Base-by-base conservation (phyloP, 306 rosid genomes). In the Citrullus amarus region DNA sequence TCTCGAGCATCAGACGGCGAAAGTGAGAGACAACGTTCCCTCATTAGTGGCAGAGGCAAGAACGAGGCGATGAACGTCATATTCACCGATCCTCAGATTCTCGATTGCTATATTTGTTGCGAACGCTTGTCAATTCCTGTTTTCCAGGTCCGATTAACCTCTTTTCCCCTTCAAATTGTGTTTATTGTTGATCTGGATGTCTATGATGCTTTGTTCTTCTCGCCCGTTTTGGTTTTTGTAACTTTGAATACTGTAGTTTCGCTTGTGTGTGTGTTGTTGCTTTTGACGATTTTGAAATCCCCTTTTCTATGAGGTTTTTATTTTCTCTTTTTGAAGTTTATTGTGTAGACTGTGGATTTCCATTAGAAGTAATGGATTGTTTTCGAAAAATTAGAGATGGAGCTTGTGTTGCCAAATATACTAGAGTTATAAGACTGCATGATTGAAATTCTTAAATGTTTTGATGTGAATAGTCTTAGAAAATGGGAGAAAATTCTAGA, bases 81-180 rank as follows among this genome's bases (percentile, higher is more conserved):
- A 55, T 79, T 93, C 38, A 73, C 87, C 14, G 97, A 91, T n/a
- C 89, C 97, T 4, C 96, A 91, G 51, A 93, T 91, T 39, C 86
- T 93, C 32, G 97, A 93, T 85, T 93, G 98, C 79, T 84, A 77
- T 65, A 88, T 93, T 75, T 93, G 98, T 87, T 89, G 44, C 30
- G 93, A 93, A 39, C 86, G 89, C 48, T 84, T 93, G 87, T 44
- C 80, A 34, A 9, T 61, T 51, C 98, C 98, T 57, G 83, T 90
- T 17, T 93, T 74, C 78, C 98, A 93, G 98, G 98, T 93, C 13
- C 11, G 34, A 79, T 65, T 17, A 71, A 7, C 41, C 41, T 20
- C 7, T 30, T 15, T 34, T 55, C 61, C 17, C 8, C 39, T 72
- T 72, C 14, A 20, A 9, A 72, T 10, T 13, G 1, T 72, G 13